phyloP scores from a whole-genome alignment of 805 yeast species.

The Yarrowia bubula region DNA sequence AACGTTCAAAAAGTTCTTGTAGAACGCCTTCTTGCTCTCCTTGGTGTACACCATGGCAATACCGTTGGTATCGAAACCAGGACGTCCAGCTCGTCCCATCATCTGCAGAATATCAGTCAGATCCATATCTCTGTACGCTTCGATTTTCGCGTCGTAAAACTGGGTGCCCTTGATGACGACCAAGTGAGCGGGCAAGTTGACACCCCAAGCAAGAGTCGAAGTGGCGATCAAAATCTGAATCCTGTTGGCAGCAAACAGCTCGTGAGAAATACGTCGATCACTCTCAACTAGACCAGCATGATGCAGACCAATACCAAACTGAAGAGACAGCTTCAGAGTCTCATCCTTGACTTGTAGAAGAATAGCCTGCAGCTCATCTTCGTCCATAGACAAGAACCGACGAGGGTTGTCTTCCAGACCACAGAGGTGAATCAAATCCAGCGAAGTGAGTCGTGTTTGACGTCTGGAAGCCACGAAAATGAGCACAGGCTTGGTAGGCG shows the following conservation, averaged over 20 bases:
- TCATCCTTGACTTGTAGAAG: constrained; percentile 71
- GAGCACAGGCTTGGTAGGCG: constrained; percentile 78
- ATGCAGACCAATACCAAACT: constrained; percentile 77
- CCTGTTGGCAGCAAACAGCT: constrained; percentile 65
- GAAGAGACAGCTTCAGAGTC: constrained; percentile 67
- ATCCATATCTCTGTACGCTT: constrained; percentile 76
- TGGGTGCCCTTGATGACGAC: constrained; percentile 77
- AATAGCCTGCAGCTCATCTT: constrained; percentile 54
- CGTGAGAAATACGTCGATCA: constrained; percentile 69
- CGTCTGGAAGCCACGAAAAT: constrained; percentile 84
- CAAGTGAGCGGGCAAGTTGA: constrained; percentile 74
- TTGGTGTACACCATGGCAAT: constrained; percentile 74
- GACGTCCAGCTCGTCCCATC: constrained; percentile 87
- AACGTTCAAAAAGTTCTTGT: constrained; percentile 71
- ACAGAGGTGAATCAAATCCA: constrained; percentile 73
- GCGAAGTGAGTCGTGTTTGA: constrained; percentile 76
- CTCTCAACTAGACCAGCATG: constrained; percentile 79
- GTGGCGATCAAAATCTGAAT: constrained; percentile 75
- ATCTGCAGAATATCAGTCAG: constrained; percentile 76
- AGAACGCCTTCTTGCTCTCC: constrained; percentile 69
- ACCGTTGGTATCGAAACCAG: constrained; percentile 76
- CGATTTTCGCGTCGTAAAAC: constrained; percentile 56
- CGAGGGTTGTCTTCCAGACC: constrained; percentile 77
- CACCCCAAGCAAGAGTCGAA: constrained; percentile 87
- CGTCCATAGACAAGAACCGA: constrained; percentile 64